Evolutionary conservation across 345 rosid genomes (phyloP).

Genomic region (Populus pruinosa): DNA sequence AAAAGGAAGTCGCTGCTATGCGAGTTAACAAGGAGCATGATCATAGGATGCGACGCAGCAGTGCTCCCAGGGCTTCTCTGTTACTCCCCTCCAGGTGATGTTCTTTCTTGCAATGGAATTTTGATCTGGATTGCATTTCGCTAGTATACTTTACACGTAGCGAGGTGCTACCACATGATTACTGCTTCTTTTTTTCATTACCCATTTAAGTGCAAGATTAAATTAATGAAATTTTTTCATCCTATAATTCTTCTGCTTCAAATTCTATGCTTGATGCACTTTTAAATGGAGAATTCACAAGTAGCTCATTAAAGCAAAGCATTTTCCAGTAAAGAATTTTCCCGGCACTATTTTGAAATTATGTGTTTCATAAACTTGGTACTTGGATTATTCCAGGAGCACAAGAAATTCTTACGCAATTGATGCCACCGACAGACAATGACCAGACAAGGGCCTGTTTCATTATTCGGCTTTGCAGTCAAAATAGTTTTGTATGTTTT

Average conservation of each 20-base stretch:
- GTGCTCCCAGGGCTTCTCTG: constrained; percentile 35
- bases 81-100: constrained; percentile 34
- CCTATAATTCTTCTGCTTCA: not conserved
- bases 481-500: not conserved
- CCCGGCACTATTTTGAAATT: not conserved
- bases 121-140: not conserved
- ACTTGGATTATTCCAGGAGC: constrained; percentile 3
- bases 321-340: not conserved
- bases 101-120: not conserved
- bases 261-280: not conserved
- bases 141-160: not conserved
- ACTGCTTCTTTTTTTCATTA: not conserved
- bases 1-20: constrained; percentile 95
- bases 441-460: not conserved
- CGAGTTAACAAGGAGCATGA: constrained; percentile 88
- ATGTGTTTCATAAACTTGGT: not conserved
- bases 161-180: not conserved
- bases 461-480: not conserved
- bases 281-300: not conserved
- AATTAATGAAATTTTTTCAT: not conserved
- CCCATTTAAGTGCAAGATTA: not conserved
- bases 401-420: constrained; percentile 4
- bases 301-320: not conserved
- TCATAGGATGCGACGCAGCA: constrained; percentile 44
- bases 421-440: not conserved